Percentiles rank a stretch among this genome's conserved stretches.
Evolutionary conservation across 73 alveolate species (phyloP).

Genomic region (Uronychia setigera): DNA sequence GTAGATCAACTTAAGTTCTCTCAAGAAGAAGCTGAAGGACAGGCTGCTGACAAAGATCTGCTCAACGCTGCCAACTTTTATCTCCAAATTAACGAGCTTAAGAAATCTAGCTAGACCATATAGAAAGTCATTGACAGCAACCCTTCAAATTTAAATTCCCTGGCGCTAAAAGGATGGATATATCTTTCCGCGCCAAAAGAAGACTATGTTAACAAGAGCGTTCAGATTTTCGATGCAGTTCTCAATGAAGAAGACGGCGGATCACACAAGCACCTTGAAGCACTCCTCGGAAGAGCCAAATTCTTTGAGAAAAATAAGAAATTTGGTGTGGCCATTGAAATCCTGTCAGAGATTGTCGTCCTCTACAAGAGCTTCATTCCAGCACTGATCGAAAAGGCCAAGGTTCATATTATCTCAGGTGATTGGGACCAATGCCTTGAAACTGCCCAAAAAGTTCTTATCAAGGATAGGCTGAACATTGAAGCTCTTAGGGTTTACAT

Average conservation of each 20-base stretch:
- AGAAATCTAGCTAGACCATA: slow-evolving; percentile 66
- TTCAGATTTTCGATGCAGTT: slow-evolving; percentile 61
- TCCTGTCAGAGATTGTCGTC: slow-evolving; percentile 77
- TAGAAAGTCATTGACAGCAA: slow-evolving; percentile 57
- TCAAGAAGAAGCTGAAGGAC: slow-evolving; percentile 65
- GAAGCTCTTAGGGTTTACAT: slow-evolving; percentile 82
- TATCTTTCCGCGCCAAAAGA: slow-evolving; percentile 72
- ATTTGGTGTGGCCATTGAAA: slow-evolving; percentile 76
- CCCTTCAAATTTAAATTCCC: slow-evolving; percentile 50
- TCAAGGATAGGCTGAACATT: slow-evolving; percentile 73
- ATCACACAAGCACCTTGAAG: slow-evolving; percentile 73
- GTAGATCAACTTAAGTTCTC: slow-evolving; percentile 69
- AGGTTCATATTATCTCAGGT: slow-evolving; percentile 79
- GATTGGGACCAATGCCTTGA: slow-evolving; percentile 93
- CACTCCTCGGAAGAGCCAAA: slow-evolving; percentile 78
- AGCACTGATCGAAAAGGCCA: slow-evolving; percentile 84
- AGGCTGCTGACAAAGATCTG: slow-evolving; percentile 82
- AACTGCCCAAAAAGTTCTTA: slow-evolving; percentile 70
- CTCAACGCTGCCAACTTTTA: slow-evolving; percentile 78
- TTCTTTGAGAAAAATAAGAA: slow-evolving; percentile 78
- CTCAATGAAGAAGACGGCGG: slow-evolving; percentile 77
- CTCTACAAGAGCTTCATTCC: slow-evolving; percentile 75
- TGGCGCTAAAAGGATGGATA: slow-evolving; percentile 66
- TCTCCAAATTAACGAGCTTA: slow-evolving; percentile 53
- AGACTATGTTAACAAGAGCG: slow-evolving; percentile 49